These are phyloP conservation scores for Candida oleophila DNA, from an alignment of 805 yeast species.

Conservation along the genomic window DNA sequence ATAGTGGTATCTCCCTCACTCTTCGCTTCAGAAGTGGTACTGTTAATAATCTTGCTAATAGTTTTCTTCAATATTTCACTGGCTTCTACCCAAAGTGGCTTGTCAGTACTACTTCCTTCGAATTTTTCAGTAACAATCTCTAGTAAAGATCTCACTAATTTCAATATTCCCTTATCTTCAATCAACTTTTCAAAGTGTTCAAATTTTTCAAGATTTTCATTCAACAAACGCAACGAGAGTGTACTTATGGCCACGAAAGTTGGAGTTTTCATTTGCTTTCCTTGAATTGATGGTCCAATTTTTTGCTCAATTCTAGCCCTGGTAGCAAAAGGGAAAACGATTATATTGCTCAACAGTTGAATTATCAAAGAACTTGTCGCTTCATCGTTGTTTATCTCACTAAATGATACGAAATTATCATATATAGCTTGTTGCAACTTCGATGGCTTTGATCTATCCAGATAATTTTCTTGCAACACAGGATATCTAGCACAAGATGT, in stretches of 20 bases:
- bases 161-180: constrained; percentile 44
- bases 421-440: constrained; percentile 62
- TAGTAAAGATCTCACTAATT: constrained; percentile 47
- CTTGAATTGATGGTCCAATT: constrained; percentile 31
- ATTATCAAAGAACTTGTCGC: constrained; percentile 37
- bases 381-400: constrained; percentile 25
- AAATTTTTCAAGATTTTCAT: constrained; percentile 28
- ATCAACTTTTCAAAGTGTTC: constrained; percentile 35
- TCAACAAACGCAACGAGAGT: constrained; percentile 42
- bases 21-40: constrained; percentile 7
- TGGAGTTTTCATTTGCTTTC: constrained; percentile 47
- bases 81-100: constrained; percentile 57
- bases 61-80: constrained; percentile 39
- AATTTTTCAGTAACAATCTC: constrained; percentile 51
- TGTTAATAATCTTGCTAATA: constrained; percentile 27
- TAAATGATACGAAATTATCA: constrained; percentile 39
- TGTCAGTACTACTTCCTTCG: constrained; percentile 22
- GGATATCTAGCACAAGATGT: constrained; percentile 73
- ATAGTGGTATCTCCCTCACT: constrained; percentile 7
- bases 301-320: constrained; percentile 57
- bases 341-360: constrained; percentile 52
- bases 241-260: constrained; percentile 62
- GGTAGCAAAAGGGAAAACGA: constrained; percentile 61
- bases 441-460: constrained; percentile 54
- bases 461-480: constrained; percentile 54